A percentile compares a stretch with the other conserved stretches of the same genome.
These are phyloP conservation scores for Mycena vitilis DNA, from an alignment of 768 basidiomycete species.

Conservation along the genomic window DNA sequence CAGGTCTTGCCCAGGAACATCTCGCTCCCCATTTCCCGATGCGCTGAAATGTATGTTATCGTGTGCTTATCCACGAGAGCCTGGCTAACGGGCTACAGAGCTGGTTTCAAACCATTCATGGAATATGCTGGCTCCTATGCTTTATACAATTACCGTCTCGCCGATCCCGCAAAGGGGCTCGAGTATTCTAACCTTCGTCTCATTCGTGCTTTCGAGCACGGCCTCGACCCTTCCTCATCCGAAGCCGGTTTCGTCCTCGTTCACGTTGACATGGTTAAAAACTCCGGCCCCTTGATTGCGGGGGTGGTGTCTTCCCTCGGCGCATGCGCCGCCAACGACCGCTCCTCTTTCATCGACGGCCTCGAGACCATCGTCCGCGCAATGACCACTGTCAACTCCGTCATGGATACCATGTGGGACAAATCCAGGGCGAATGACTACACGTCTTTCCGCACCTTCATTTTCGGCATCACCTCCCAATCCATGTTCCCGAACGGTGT, in stretches of 20 bases:
- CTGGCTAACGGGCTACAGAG: slow-evolving; percentile 15
- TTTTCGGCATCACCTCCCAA: slow-evolving; percentile 46
- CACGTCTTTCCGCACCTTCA: slow-evolving; percentile 48
- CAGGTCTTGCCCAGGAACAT: slow-evolving; percentile 41
- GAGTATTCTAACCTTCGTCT: slow-evolving; percentile 47
- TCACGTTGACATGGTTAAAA: slow-evolving; percentile 45
- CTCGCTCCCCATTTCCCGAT: slow-evolving; percentile 42
- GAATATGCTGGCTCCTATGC: slow-evolving; percentile 48
- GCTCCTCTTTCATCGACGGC: slow-evolving; percentile 38
- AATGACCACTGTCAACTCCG: slow-evolving; percentile 33
- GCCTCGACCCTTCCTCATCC: slow-evolving; percentile 38
- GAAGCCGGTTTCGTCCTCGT: slow-evolving; percentile 43
- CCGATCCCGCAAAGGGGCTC: slow-evolving; percentile 39
- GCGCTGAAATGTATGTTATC: slow-evolving; percentile 40
- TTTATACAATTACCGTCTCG: slow-evolving; percentile 41
- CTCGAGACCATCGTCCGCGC: slow-evolving; percentile 35
- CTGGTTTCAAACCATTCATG: slow-evolving; percentile 46
- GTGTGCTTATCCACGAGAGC: not conserved
- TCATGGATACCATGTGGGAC: slow-evolving; percentile 45
- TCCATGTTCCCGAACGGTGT: slow-evolving; percentile 49
- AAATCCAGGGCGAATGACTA: slow-evolving; percentile 44
- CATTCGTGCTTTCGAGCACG: slow-evolving; percentile 48
- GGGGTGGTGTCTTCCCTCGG: slow-evolving; percentile 40
- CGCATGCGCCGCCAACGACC: slow-evolving; percentile 37
- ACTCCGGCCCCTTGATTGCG: slow-evolving; percentile 42